A percentile compares a stretch with the other conserved stretches of the same genome.
Conservation (phyloP, 129 eudicot genomes). For the Glebionis coronaria region DNA sequence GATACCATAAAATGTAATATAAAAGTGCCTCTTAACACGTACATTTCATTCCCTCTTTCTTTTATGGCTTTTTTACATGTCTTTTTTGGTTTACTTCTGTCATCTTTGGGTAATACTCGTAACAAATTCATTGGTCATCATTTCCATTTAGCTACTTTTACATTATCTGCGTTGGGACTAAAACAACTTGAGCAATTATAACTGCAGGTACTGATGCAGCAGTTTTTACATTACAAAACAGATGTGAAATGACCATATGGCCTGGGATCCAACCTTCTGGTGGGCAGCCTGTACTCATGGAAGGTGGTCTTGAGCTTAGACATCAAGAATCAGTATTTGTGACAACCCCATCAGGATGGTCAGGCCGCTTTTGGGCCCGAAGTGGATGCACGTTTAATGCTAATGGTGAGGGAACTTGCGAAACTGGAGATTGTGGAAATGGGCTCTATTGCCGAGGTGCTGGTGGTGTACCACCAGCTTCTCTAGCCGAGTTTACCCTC, state of each 20-base stretch:
- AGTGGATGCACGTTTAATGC: conserved; percentile 42
- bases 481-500: not conserved
- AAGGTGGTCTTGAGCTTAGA: conserved; percentile 56
- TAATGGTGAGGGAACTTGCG: conserved; percentile 45
- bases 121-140: no score
- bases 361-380: conserved; percentile 77
- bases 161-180: no score
- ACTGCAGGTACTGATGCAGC: conserved; percentile 49
- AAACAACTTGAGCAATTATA: not conserved
- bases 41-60: not conserved
- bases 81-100: conserved; percentile 16
- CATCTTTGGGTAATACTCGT: conserved; percentile 25
- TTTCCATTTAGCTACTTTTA: not conserved
- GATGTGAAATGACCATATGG: conserved; percentile 59
- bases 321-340: conserved; percentile 24
- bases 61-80: conserved; percentile 23
- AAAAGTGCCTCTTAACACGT: conserved; percentile 4
- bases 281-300: conserved; percentile 40
- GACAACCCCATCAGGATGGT: conserved; percentile 58
- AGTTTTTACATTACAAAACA: conserved; percentile 56
- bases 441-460: conserved; percentile 47
- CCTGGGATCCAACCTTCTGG: conserved; percentile 52
- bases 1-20: conserved; percentile 19
- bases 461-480: conserved; percentile 55
- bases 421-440: conserved; percentile 59